Conservation (phyloP, 768 basidiomycete genomes). For the Russula vinacea region DNA sequence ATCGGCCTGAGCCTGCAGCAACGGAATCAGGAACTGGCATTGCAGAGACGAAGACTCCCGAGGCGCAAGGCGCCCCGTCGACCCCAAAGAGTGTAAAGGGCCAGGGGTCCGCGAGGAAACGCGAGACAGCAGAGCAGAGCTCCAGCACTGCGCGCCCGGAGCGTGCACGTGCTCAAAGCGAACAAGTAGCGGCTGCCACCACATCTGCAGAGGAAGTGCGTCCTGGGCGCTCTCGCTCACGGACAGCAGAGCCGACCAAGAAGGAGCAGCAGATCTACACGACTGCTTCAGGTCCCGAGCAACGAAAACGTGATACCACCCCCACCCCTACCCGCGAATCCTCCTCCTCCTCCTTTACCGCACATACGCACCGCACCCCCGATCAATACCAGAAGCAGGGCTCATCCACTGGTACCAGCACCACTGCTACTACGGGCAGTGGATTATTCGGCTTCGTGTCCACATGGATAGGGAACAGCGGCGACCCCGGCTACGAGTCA, state of each 20-base stretch:
- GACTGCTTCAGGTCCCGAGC: neutral
- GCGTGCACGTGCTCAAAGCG: slow-evolving; percentile 21
- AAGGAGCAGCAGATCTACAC: slow-evolving; percentile 25
- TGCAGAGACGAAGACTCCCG: neutral
- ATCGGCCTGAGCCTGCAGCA: slow-evolving; percentile 12
- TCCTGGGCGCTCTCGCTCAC: slow-evolving; percentile 19
- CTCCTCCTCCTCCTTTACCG: neutral
- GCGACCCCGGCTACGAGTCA: slow-evolving; percentile 26
- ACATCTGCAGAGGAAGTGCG: neutral
- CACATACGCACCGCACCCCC: neutral
- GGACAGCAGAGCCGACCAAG: slow-evolving; percentile 24
- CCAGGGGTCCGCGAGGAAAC: slow-evolving; percentile 22
- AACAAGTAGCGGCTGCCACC: neutral
- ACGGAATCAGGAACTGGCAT: neutral
- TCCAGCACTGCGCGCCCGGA: slow-evolving; percentile 19
- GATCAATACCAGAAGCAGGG: slow-evolving; percentile 17
- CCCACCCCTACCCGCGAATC: slow-evolving; percentile 5
- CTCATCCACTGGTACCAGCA: slow-evolving; percentile 11
- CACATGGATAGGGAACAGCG: neutral
- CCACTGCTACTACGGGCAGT: neutral
- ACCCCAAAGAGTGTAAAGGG: slow-evolving; percentile 11
- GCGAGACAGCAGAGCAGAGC: slow-evolving; percentile 13
- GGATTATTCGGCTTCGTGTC: slow-evolving; percentile 13
- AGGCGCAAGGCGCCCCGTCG: slow-evolving; percentile 15
- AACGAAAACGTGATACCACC: slow-evolving; percentile 3